Percentiles rank a stretch among this genome's conserved stretches.
phyloP scores from a whole-genome alignment of 306 rosid species.

The Argentina anserina region DNA sequence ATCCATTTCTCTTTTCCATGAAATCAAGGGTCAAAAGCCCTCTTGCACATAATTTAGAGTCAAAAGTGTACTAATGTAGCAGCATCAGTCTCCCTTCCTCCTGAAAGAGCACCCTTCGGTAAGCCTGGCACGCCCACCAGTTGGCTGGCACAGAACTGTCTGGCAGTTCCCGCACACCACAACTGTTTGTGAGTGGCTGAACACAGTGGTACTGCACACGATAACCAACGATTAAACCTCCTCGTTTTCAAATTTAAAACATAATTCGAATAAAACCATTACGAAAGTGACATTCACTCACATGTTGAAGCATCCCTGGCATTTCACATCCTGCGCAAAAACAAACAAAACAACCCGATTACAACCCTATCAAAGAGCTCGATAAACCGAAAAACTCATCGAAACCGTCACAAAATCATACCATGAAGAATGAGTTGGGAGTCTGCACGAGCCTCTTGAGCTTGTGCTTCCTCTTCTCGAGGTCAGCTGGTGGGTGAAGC shows the following conservation, averaged over 20 bases:
- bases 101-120: slow-evolving; percentile 52
- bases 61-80: slow-evolving; percentile 10
- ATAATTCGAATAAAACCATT: not conserved
- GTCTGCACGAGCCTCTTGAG: slow-evolving; percentile 63
- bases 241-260: not conserved
- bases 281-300: slow-evolving; percentile 6
- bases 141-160: slow-evolving; percentile 48
- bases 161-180: slow-evolving; percentile 56
- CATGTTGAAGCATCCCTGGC: slow-evolving; percentile 52
- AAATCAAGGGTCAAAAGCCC: not conserved
- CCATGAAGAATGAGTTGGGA: slow-evolving; percentile 63
- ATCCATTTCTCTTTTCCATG: slow-evolving; percentile 2
- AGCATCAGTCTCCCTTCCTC: slow-evolving; percentile 38
- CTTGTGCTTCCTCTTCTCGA: slow-evolving; percentile 62
- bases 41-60: not conserved
- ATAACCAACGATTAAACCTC: not conserved
- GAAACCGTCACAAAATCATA: not conserved
- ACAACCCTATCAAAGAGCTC: not conserved
- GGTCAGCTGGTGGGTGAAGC: slow-evolving; percentile 56
- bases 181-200: slow-evolving; percentile 47
- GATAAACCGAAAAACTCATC: not conserved
- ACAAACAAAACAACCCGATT: not conserved
- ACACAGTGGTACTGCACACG: slow-evolving; percentile 43
- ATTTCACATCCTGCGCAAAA: slow-evolving; percentile 36
- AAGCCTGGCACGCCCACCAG: slow-evolving; percentile 48